Evolutionary conservation across 768 basidiomycete genomes (phyloP), one percentile per base, ranked within the genome.

Genomic region (Imleria badia): DNA sequence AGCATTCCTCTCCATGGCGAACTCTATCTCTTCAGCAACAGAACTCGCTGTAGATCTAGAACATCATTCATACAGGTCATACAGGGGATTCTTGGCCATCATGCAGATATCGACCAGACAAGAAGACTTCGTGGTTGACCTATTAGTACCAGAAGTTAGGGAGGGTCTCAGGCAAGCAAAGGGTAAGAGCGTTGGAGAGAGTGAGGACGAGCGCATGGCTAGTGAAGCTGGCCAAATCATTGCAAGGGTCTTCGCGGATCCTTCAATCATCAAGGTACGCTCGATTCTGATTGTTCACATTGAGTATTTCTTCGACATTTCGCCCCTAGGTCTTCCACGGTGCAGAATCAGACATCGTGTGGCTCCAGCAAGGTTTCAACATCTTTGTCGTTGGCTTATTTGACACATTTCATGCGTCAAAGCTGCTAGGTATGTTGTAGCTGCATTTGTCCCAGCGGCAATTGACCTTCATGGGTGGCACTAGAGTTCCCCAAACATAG

Each of bases 331-430:
- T 96, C 8, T 85, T 99, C 57, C 97, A 98, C 71, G 96, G 97
- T 26, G 92, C 96, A 1, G 89, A 94, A 35, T 90, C 86, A 55
- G 97, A 99, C 67, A 87, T 98, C 40, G 75, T 94, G 6, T 98
- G 97, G 97, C 80, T 98, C 17, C 96, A 99, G 68, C 91, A 94
- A 70, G 89, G 98, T 67, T 95, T 98, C 67, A 91, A 91, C 54
- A 66, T 98, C 9, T 98, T 93, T 71, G 78, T 98, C 48, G 94
- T 99, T 56, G 91, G 93, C 52, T 73, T 98, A n/a, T 98, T 99
- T 67, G 96, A 99, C 66, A 98, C 97, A 0, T 98, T 84, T 69
- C 94, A 98, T 61, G 96, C 95, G 2, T 94, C 95, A 0, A 91
- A 89, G 64, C 74, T 90, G 1, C 76, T 98, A 46, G 86, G 90